Conservation (phyloP, 2,329 filamentous ascomycete species). For the Diaporthe sp. region DNA sequence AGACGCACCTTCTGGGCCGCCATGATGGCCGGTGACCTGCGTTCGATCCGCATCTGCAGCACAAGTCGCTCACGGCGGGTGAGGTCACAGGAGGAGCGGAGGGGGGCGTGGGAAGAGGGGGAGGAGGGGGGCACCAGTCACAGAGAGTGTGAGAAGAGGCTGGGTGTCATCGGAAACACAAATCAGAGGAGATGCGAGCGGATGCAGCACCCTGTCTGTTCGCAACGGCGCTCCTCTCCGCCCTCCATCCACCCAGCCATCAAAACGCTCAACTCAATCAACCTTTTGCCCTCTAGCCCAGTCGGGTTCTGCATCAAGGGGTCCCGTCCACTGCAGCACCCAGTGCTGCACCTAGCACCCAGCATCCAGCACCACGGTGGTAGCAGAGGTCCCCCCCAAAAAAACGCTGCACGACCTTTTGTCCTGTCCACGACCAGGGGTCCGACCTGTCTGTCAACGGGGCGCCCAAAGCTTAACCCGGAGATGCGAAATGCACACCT, state of each 20-base stretch:
- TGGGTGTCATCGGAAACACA: constrained; percentile 26
- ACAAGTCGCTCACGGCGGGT: constrained; percentile 7
- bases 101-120: background rate
- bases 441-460: constrained; percentile 14
- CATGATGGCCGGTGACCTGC: background rate
- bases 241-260: background rate
- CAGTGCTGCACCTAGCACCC: background rate
- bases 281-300: constrained; percentile 10
- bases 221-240: constrained; percentile 27
- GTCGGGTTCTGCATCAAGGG: background rate
- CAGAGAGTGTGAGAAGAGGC: background rate
- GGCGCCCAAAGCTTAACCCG: constrained; percentile 15
- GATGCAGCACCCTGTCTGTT: constrained; percentile 29
- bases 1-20: constrained; percentile 7
- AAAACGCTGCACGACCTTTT: background rate
- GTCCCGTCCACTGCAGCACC: background rate
- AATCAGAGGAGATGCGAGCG: constrained; percentile 19
- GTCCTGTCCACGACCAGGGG: background rate
- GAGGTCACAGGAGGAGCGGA: constrained; percentile 7
- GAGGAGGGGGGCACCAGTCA: background rate
- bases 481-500: constrained; percentile 8
- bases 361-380: background rate
- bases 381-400: background rate
- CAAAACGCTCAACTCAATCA: constrained; percentile 4
- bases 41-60: background rate